Conservation (phyloP, 352 stramenopile genomes). For the Poterioochromonas sp. region DNA sequence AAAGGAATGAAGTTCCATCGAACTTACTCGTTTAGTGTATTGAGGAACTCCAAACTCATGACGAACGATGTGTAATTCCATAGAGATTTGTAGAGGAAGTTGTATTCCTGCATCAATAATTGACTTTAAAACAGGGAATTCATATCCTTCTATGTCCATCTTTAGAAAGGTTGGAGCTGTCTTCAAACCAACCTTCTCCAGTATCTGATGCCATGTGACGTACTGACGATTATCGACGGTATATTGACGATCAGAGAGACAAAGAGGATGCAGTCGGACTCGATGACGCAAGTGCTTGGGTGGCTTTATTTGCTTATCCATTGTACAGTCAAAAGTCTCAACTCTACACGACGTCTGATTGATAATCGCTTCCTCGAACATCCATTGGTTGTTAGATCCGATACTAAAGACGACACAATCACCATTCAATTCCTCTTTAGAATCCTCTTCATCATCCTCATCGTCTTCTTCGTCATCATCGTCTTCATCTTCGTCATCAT, state of each 20-base stretch:
- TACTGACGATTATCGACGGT: background rate
- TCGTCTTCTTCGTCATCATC: slow-evolving; percentile 31
- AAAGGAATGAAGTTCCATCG: background rate
- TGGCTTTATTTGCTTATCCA: background rate
- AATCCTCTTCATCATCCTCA: slow-evolving; percentile 54
- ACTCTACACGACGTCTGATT: background rate
- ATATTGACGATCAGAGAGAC: background rate
- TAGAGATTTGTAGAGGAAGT: background rate
- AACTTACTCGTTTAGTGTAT: background rate
- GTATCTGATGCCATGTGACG: background rate
- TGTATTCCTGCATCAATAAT: background rate
- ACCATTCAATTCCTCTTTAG: slow-evolving; percentile 29
- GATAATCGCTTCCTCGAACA: background rate
- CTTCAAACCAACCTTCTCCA: background rate
- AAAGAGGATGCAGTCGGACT: background rate
- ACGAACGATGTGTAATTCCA: background rate
- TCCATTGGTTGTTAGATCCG: background rate
- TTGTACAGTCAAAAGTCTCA: background rate
- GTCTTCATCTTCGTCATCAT: slow-evolving; percentile 4
- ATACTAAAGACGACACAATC: background rate
- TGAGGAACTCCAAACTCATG: background rate
- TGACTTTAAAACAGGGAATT: background rate
- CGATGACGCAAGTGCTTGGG: background rate
- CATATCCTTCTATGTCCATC: background rate
- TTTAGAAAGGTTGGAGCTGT: background rate